Evolutionary conservation across 1,139 yeast genomes (phyloP).

Genomic region (Arxiozyma telluris): DNA sequence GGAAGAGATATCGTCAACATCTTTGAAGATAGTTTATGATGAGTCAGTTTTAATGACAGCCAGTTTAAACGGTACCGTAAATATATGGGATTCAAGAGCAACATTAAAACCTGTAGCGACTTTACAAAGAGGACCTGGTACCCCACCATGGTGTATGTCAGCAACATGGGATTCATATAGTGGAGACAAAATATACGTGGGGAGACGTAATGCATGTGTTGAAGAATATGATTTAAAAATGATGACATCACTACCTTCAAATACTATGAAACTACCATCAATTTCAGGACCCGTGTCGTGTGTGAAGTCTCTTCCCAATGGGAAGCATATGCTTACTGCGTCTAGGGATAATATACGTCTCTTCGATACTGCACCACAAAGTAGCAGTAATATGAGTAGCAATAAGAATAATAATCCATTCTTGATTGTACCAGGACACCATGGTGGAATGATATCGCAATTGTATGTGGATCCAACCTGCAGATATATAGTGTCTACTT

Average conservation of each 20-base stretch:
- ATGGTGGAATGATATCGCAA: constrained; percentile 59
- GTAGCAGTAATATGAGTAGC: constrained; percentile 9
- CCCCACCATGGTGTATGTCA: constrained; percentile 96
- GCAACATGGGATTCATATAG: constrained; percentile 74
- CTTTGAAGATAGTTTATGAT: constrained; percentile 33
- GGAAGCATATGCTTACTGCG: constrained; percentile 72
- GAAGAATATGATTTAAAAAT: constrained; percentile 74
- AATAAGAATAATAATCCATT: constrained; percentile 33
- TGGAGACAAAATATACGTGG: constrained; percentile 74
- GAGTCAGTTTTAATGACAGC: constrained; percentile 66
- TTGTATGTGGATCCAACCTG: constrained; percentile 78
- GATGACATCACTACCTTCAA: constrained; percentile 43
- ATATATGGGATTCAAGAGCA: constrained; percentile 71
- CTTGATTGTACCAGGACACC: constrained; percentile 53
- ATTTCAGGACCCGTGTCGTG: constrained; percentile 90
- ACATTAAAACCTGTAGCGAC: constrained; percentile 41
- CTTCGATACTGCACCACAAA: constrained; percentile 43
- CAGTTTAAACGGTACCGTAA: constrained; percentile 73
- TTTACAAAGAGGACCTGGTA: constrained; percentile 51
- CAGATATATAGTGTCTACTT: constrained; percentile 77
- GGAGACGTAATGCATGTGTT: constrained; percentile 80
- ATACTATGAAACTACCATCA: constrained; percentile 64
- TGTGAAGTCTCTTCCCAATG: constrained; percentile 72
- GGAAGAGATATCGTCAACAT: constrained; percentile 24
- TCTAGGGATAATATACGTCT: constrained; percentile 83